Evolutionary conservation across 805 yeast species (phyloP).

Genomic region (Kodamaea sagamina): DNA sequence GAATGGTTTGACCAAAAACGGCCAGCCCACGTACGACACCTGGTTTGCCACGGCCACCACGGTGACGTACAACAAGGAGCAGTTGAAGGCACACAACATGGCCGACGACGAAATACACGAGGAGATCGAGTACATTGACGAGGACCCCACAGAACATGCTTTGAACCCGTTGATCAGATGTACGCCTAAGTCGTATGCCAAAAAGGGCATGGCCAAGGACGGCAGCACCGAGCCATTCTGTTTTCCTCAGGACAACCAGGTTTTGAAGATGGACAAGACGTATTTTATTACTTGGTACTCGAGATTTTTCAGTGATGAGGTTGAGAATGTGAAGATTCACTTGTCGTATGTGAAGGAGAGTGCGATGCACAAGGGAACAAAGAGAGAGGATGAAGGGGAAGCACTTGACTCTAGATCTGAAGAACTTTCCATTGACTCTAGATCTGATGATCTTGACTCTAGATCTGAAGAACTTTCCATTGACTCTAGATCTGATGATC

Average conservation of each 20-base stretch:
- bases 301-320: constrained; percentile 56
- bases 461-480: too few species aligned
- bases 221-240: constrained; percentile 77
- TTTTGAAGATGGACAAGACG: constrained; percentile 58
- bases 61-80: constrained; percentile 54
- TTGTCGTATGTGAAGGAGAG: constrained; percentile 64
- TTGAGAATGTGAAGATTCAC: constrained; percentile 64
- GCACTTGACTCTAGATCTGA: too few species aligned
- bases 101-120: constrained; percentile 56
- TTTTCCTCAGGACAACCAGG: constrained; percentile 66
- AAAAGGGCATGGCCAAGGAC: constrained; percentile 61
- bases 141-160: constrained; percentile 70
- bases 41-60: constrained; percentile 75
- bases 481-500: too few species aligned
- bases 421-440: too few species aligned
- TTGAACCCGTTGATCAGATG: constrained; percentile 83
- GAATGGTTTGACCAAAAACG: constrained; percentile 66
- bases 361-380: constrained; percentile 56
- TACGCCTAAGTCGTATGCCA: constrained; percentile 72
- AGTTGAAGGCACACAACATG: constrained; percentile 74
- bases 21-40: constrained; percentile 71
- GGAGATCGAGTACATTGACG: constrained; percentile 59
- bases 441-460: too few species aligned
- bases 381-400: constrained; percentile 29
- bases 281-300: constrained; percentile 85